Evolutionary conservation across 176 grass and related monocot species (phyloP).

Genomic region (Saccharum officinarum): DNA sequence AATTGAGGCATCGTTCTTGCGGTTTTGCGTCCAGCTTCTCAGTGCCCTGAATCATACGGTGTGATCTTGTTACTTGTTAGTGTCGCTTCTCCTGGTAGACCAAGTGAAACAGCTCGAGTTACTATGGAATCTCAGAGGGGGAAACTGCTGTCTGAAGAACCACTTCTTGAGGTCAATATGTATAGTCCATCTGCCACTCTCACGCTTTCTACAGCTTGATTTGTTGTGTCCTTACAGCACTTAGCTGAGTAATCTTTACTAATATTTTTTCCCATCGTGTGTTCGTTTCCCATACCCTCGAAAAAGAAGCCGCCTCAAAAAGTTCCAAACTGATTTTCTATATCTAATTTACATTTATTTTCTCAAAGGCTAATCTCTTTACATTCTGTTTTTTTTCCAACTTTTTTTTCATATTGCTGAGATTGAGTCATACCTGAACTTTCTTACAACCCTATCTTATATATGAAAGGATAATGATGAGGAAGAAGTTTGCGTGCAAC

Average conservation of each 20-base stretch:
- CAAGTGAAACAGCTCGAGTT: not conserved
- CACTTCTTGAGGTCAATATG: slow-evolving; percentile 35
- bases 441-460: not conserved
- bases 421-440: not conserved
- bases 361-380: not conserved
- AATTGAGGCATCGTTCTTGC: not conserved
- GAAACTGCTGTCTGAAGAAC: slow-evolving; percentile 15
- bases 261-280: not conserved
- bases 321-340: not conserved
- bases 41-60: not conserved
- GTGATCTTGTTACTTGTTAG: not conserved
- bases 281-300: not conserved
- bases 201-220: not conserved
- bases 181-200: not conserved
- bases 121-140: slow-evolving; percentile 19
- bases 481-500: not conserved
- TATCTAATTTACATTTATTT: not conserved
- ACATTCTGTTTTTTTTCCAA: not conserved
- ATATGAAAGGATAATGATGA: not conserved
- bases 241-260: not conserved
- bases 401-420: not conserved
- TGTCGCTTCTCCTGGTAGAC: not conserved
- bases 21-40: not conserved
- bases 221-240: not conserved
- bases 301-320: not conserved